A percentile compares a stretch with the other conserved stretches of the same genome.
These are phyloP conservation scores for Epichloe sp. DNA, from an alignment of 2,329 filamentous ascomycete species.

Conservation along the genomic window DNA sequence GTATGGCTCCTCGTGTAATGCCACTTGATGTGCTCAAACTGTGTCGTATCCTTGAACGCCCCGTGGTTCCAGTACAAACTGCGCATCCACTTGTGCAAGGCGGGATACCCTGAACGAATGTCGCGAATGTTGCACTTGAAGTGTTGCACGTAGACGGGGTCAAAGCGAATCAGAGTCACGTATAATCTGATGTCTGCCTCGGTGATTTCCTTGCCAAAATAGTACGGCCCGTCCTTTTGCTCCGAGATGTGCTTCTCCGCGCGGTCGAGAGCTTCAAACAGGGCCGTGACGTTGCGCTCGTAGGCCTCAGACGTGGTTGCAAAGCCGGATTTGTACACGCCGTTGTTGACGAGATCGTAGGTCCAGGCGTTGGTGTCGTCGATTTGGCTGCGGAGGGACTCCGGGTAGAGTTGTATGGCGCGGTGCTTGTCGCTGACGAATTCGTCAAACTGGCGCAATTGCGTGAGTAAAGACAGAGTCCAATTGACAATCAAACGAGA, in stretches of 20 bases:
- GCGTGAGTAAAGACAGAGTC: not conserved
- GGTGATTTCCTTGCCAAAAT: conserved; percentile 62
- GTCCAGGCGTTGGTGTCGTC: conserved; percentile 72
- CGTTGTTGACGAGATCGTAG: conserved; percentile 61
- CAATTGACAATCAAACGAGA: too few species aligned
- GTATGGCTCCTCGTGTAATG: conserved; percentile 50
- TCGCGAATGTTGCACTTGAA: conserved; percentile 81
- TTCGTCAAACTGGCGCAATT: conserved; percentile 49
- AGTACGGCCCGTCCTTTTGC: conserved; percentile 46
- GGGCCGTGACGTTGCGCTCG: conserved; percentile 52
- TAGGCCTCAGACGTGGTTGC: conserved; percentile 76
- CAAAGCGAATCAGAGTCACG: conserved; percentile 62
- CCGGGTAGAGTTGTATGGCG: conserved; percentile 54
- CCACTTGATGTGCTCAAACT: conserved; percentile 92
- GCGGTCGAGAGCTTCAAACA: conserved; percentile 68
- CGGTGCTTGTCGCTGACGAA: conserved; percentile 47
- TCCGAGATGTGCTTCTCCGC: conserved; percentile 55
- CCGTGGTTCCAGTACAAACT: conserved; percentile 72
- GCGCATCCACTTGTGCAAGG: conserved; percentile 68
- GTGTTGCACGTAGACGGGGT: conserved; percentile 73
- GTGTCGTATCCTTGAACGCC: conserved; percentile 70
- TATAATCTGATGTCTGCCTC: conserved; percentile 69
- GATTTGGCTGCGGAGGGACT: conserved; percentile 50
- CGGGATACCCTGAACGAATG: conserved; percentile 72
- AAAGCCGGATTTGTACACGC: conserved; percentile 67